Percentiles rank a stretch among this genome's conserved stretches.
Evolutionary conservation across 352 stramenopile species (phyloP).

Genomic region (Phytophthora meadii): DNA sequence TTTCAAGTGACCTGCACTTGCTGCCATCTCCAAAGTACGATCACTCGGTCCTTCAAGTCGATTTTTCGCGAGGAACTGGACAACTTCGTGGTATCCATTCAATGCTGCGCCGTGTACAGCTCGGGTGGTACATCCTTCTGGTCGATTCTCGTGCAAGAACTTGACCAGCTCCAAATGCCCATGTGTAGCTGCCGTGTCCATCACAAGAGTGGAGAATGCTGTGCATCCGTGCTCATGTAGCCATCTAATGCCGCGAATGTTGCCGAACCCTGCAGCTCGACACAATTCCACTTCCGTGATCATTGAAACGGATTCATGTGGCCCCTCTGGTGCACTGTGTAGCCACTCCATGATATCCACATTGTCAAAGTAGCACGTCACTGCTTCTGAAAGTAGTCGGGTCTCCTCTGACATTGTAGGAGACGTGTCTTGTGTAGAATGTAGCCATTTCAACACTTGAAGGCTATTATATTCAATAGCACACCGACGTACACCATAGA

Average conservation of each 20-base stretch:
- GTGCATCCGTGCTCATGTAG: slow-evolving; percentile 23
- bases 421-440: slow-evolving; percentile 26
- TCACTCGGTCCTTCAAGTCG: slow-evolving; percentile 19
- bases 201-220: slow-evolving; percentile 31
- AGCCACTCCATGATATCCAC: slow-evolving; percentile 35
- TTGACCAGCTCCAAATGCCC: slow-evolving; percentile 33
- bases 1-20: slow-evolving; percentile 24
- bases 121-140: slow-evolving; percentile 32
- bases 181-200: slow-evolving; percentile 38
- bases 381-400: slow-evolving; percentile 20
- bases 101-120: slow-evolving; percentile 38
- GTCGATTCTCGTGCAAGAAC: slow-evolving; percentile 31
- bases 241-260: slow-evolving; percentile 33
- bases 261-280: slow-evolving; percentile 31
- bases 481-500: slow-evolving; percentile 32
- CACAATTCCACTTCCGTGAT: slow-evolving; percentile 34
- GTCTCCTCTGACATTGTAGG: slow-evolving; percentile 17
- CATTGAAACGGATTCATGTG: slow-evolving; percentile 10
- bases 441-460: slow-evolving; percentile 36
- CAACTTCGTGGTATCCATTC: slow-evolving; percentile 34
- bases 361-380: slow-evolving; percentile 45
- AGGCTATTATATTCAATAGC: slow-evolving; percentile 40
- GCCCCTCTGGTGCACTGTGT: slow-evolving; percentile 19
- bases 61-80: slow-evolving; percentile 28
- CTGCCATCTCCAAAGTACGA: slow-evolving; percentile 24